Evolutionary conservation across 169 alveolate genomes (phyloP), one percentile per base, ranked within the genome.

Genomic region (Plasmodium inui): DNA sequence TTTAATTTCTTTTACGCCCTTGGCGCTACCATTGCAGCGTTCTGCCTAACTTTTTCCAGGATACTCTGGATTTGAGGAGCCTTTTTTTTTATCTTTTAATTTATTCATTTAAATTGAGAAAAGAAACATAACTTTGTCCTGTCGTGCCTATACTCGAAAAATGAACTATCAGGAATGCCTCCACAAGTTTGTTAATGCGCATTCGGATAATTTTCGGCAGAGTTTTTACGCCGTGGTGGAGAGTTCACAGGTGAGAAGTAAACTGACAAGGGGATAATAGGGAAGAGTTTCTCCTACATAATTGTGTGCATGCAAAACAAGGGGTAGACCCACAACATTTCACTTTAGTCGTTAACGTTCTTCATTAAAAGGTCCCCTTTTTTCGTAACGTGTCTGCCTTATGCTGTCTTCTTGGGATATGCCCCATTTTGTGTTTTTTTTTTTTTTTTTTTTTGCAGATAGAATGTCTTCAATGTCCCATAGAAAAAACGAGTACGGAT

Each of bases 381-480:
- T 67, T 67, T 67, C 3, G 30, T 26, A 67, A 67, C 37, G 30
- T 26, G 37, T 19, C 41, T 28, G 37, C 41, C 1, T 22, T 12
- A 26, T 14, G 41, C 34, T 74, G 83, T 34, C 53, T 22, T 70
- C 50, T 70, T 34, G 53, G 17, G 61, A n/a, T 39, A 78, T 78
- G 17, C 34, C 53, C 34, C 41, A 78, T 81, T n/a, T 10, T 34
- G 61, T 50, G 32, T 67, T 22, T 81, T 81, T 50, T 41, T 22
- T 41, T 81, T 22, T 81, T 81, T 81, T 30, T 22, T 82, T 57
- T 86, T 34, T 70, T 76, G 8, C 50, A 86, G 93, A 86, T 86
- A 53, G 93, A 86, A 86, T 86, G 93, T 86, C 93, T 86, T 86
- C 88, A 86, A 55, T 86, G 93, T 22, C 93, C 93, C 34, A 78